A percentile compares a stretch with the other conserved stretches of the same genome.
Conservation (phyloP, 2,329 filamentous ascomycete genomes). For the Ascochyta pisi region DNA sequence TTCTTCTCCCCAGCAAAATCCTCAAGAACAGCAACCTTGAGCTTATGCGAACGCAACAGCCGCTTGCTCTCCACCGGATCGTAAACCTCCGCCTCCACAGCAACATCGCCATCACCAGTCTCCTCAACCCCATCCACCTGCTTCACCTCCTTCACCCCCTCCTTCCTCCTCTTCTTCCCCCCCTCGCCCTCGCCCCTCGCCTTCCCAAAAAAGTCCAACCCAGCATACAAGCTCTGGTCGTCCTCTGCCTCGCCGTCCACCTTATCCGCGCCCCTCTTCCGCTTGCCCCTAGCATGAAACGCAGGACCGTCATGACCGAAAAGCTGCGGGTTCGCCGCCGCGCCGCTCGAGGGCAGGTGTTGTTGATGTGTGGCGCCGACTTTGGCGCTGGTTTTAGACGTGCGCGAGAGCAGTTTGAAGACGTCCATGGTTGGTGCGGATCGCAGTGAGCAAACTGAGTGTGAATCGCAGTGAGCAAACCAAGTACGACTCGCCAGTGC, state of each 20-base stretch:
- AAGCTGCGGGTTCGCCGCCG: conserved; percentile 71
- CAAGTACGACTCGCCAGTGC: not conserved
- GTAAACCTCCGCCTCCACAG: conserved; percentile 64
- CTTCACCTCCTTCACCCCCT: conserved; percentile 13
- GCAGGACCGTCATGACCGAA: conserved; percentile 56
- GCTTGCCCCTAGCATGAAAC: conserved; percentile 44
- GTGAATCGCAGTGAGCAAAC: too few species aligned
- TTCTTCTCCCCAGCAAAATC: conserved; percentile 44
- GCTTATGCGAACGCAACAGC: conserved; percentile 77
- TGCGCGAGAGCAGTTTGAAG: conserved; percentile 74
- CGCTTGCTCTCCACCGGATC: conserved; percentile 75
- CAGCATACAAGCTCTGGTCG: conserved; percentile 36
- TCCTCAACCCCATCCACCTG: not conserved
- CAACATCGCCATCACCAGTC: conserved; percentile 50
- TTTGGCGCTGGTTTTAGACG: conserved; percentile 63
- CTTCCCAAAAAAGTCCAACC: conserved; percentile 55
- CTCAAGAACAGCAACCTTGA: conserved; percentile 82
- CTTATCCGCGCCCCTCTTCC: conserved; percentile 49
- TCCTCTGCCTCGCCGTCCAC: conserved; percentile 10
- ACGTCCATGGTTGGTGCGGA: conserved; percentile 66
- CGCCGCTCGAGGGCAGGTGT: conserved; percentile 68
- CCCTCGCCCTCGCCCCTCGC: conserved; percentile 20
- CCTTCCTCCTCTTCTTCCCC: conserved; percentile 28
- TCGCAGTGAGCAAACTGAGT: too few species aligned
- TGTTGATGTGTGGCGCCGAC: conserved; percentile 46